A percentile compares a stretch with the other conserved stretches of the same genome.
phyloP scores from a whole-genome alignment of 2,329 filamentous ascomycete species.

The Capronia coronata region DNA sequence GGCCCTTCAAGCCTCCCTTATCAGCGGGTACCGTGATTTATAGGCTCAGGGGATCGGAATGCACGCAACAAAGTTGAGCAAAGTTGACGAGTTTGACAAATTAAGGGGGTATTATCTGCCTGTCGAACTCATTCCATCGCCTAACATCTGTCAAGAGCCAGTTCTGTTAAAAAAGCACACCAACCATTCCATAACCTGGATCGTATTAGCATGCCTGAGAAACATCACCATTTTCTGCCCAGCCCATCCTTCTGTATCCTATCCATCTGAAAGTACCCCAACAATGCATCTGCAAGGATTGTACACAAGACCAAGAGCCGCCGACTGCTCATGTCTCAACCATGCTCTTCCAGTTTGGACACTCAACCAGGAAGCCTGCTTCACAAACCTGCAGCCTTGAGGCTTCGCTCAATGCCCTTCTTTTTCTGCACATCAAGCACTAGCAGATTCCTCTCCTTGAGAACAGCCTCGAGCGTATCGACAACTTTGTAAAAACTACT shows the following conservation, averaged over 20 bases:
- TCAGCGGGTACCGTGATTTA: no score
- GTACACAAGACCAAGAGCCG: conserved; percentile 14
- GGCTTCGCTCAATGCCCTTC: conserved; percentile 56
- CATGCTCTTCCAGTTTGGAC: conserved; percentile 1
- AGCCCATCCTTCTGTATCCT: conserved; percentile 10
- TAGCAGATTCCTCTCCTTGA: conserved; percentile 59
- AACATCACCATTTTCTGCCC: not conserved
- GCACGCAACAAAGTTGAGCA: no score
- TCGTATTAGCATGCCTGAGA: not conserved
- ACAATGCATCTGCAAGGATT: conserved; percentile 15
- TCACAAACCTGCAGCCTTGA: conserved; percentile 27
- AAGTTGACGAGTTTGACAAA: no score
- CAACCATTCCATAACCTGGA: not conserved
- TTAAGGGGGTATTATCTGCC: not conserved
- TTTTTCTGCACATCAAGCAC: conserved; percentile 61
- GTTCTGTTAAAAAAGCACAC: not conserved
- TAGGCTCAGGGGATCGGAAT: no score
- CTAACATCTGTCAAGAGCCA: not conserved
- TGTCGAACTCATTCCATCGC: not conserved
- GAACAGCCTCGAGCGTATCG: conserved; percentile 64
- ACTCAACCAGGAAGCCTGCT: conserved; percentile 3
- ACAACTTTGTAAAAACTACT: conserved; percentile 82
- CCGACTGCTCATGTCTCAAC: not conserved
- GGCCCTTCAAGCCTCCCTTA: no score
- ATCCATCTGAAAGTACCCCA: conserved; percentile 5